Evolutionary conservation across 75 land plant genomes (phyloP).

Genomic region (Ceratopteris richardii): DNA sequence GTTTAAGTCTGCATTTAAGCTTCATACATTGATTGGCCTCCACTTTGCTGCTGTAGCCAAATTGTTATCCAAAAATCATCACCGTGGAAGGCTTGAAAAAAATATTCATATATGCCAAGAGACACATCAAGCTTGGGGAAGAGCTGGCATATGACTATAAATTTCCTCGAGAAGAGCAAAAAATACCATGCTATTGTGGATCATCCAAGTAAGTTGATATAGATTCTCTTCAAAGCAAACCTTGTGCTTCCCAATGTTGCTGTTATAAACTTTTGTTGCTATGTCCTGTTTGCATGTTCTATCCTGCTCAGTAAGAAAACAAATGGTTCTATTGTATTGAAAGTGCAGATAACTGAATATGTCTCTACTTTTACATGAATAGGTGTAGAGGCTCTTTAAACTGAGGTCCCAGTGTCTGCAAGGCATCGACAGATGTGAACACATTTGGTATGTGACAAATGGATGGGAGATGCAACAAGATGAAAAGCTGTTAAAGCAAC

Average conservation of each 20-base stretch:
- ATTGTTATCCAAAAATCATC: slow-evolving; percentile 91
- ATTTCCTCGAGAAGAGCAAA: slow-evolving; percentile 87
- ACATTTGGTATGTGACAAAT: no score
- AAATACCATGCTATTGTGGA: slow-evolving; percentile 93
- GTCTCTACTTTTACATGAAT: no score
- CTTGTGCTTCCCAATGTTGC: not conserved
- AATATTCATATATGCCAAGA: slow-evolving; percentile 93
- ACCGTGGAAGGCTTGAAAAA: slow-evolving; percentile 86
- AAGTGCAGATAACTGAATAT: no score
- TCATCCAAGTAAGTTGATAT: slow-evolving; percentile 59
- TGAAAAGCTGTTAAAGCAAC: no score
- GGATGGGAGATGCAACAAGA: no score
- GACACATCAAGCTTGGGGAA: slow-evolving; percentile 72
- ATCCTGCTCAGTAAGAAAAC: no score
- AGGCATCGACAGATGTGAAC: no score
- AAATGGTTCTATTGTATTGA: no score
- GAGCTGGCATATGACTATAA: slow-evolving; percentile 97
- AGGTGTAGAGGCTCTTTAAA: slow-evolving; percentile 6
- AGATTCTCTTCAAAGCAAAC: not conserved
- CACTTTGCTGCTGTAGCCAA: slow-evolving; percentile 45
- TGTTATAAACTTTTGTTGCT: not conserved
- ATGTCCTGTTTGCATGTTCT: not conserved
- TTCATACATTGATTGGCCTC: no score
- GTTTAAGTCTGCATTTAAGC: not conserved
- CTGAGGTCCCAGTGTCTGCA: no score